Base-by-base conservation (phyloP, 345 rosid genomes). In the Populus ilicifolia region DNA sequence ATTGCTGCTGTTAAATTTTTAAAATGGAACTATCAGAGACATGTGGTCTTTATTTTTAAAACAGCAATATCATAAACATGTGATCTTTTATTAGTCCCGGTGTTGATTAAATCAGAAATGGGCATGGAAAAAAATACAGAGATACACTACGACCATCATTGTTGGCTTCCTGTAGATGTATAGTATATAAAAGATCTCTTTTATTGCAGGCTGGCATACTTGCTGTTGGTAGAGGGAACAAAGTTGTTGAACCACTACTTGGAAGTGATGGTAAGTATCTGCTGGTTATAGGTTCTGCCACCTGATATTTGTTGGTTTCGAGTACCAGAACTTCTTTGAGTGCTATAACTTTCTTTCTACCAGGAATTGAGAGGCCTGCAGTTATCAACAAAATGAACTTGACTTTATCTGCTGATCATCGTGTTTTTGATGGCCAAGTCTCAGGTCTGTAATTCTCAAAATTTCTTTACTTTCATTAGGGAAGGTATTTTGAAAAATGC, bases 191-290 rank as follows among this genome's bases (percentile, higher is more conserved):
- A 13, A n/a, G 18, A 67, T 54, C 18, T 18, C 6, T 48, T 10
- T 39, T 39, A 77, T 77, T 84, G 79, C 90, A 96, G 98, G 88
- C 96, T 71, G 97, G 96, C 78, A 96, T 96, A 83, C 98, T 96
- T 79, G 97, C 98, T 68, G 86, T 96, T 68, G 98, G 98, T 74
- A 88, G 98, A 83, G 98, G 99, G 82, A 96, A 92, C 79, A 88
- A 86, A 85, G 92, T 92, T 56, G 96, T 96, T 65, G 94, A 93
- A 84, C 87, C 94, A 63, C 80, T 86, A 17, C 78, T 81, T 36
- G 92, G 94, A 82, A 78, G 80, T 54, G 98, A 93, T 29, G 99
- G 94, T 96, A 72, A 89, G 87, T 66, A 59, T 67, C 71, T 54
- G 41, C 69, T 66, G 43, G 29, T 39, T 73, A 14, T 35, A 33